Conservation (phyloP, 108 stramenopile species). For the Asterionellopsis glacialis region DNA sequence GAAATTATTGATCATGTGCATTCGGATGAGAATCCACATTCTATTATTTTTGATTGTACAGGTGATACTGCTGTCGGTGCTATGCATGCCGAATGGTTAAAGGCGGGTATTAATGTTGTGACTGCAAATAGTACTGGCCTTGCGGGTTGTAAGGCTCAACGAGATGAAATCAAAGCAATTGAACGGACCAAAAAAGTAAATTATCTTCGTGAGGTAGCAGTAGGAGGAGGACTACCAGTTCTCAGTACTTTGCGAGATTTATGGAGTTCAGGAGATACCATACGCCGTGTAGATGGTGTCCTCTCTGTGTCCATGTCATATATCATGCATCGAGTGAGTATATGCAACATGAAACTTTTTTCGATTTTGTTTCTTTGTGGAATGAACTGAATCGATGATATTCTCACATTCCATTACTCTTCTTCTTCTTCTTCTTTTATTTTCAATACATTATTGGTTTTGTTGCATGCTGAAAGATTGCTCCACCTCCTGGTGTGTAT, state of each 20-base stretch:
- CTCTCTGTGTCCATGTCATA: slow-evolving; percentile 74
- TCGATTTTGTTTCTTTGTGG: too few species aligned
- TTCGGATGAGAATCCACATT: slow-evolving; percentile 45
- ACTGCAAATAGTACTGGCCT: slow-evolving; percentile 78
- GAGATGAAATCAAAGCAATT: slow-evolving; percentile 52
- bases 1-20: too few species aligned
- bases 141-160: slow-evolving; percentile 55
- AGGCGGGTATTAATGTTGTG: slow-evolving; percentile 55
- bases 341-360: too few species aligned
- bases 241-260: slow-evolving; percentile 64
- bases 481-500: slow-evolving; percentile 58
- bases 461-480: too few species aligned
- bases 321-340: slow-evolving; percentile 71
- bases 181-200: slow-evolving; percentile 41
- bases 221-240: slow-evolving; percentile 79
- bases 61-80: slow-evolving; percentile 42
- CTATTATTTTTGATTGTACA: slow-evolving; percentile 70
- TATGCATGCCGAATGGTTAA: slow-evolving; percentile 63
- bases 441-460: too few species aligned
- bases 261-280: slow-evolving; percentile 61
- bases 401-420: too few species aligned
- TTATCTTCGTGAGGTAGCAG: slow-evolving; percentile 76
- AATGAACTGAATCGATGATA: too few species aligned
- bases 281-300: slow-evolving; percentile 72
- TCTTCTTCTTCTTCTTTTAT: too few species aligned